Evolutionary conservation across 1,284 basidiomycete genomes (phyloP), one percentile per base, ranked within the genome.

Genomic region (Ganoderma lingzhi): DNA sequence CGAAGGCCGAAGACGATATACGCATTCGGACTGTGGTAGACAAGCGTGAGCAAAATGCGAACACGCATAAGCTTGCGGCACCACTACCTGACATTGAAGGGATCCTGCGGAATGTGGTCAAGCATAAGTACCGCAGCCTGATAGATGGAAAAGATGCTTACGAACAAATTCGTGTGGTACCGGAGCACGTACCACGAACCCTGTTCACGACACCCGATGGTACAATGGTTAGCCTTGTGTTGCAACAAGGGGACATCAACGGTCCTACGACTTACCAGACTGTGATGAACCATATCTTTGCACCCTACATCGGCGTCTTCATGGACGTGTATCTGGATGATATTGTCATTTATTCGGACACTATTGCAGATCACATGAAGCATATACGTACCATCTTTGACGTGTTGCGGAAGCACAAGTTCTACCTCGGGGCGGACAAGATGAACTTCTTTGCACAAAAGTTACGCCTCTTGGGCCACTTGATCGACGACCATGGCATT

Each of bases 21-120:
- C 45, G 19, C 0, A 48, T 48, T 17, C 5, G 45, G 1, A 48
- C 45, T n/a, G 45, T 48, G 19, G 45, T 48, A 1, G 45, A 48
- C 19, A 48, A 48, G 75, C 65, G 65, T 35, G 48, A 67, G 23
- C 61, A 66, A 8, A 81, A 81, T 56, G 78, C 79, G 32, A 78
- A 74, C 30, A 63, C 77, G 73, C 80, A 63, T 74, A 78, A 61
- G 80, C 12, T 67, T 2, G n/a, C 61, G 1, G 53, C 65, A 1
- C 65, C 61, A 28, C 51, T 62, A 3, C 2, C 76, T 77, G 65
- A 76, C 76, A 2, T 58, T 80, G 66, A 75, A 76, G 64, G 66
- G 66, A n/a, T 80, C 76, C 66, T 55, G 74, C 6, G 70, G 1
- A 35, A 62, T 1, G 55, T 48, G 66, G 12, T 51, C 61, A 6